Percentiles rank a stretch among this genome's conserved stretches.
phyloP scores from a whole-genome alignment of 2,329 filamentous ascomycete genomes.

The Colletotrichum tropicicola region DNA sequence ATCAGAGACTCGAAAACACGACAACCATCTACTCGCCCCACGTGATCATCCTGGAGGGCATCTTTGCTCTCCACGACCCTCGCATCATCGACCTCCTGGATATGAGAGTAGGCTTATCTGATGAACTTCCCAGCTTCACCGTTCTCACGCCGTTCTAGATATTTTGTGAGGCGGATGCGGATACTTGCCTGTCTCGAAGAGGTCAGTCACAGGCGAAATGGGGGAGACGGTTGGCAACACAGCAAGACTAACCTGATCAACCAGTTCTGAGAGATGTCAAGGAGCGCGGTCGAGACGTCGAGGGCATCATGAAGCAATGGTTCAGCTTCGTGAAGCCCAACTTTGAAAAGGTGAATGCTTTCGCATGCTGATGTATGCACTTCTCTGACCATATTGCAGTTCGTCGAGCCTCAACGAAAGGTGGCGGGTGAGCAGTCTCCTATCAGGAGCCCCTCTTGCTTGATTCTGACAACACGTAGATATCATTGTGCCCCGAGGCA shows the following conservation, averaged over 20 bases:
- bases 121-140: not conserved
- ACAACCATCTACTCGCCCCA: constrained; percentile 96
- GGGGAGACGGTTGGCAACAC: not conserved
- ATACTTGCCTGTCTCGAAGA: constrained; percentile 90
- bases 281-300: constrained; percentile 88
- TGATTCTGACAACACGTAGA: constrained; percentile 58
- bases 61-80: constrained; percentile 91
- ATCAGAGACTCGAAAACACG: constrained; percentile 80
- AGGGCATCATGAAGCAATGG: constrained; percentile 98
- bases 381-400: constrained; percentile 49
- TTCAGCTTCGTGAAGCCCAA: constrained; percentile 97
- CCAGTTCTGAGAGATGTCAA: constrained; percentile 86
- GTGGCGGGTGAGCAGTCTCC: constrained; percentile 70
- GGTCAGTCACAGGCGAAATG: constrained; percentile 60
- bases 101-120: constrained; percentile 74
- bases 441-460: not conserved
- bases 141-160: constrained; percentile 62
- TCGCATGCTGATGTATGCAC: too few relatives aligned
- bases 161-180: constrained; percentile 95
- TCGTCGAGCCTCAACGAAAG: constrained; percentile 89
- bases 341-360: constrained; percentile 73
- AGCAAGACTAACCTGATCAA: constrained; percentile 19
- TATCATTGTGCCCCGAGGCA: constrained; percentile 92
- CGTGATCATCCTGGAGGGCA: constrained; percentile 94
- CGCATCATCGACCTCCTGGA: constrained; percentile 88